Evolutionary conservation across 78 protist species (phyloP).

Genomic region (Tieghemostelium lacteum): DNA sequence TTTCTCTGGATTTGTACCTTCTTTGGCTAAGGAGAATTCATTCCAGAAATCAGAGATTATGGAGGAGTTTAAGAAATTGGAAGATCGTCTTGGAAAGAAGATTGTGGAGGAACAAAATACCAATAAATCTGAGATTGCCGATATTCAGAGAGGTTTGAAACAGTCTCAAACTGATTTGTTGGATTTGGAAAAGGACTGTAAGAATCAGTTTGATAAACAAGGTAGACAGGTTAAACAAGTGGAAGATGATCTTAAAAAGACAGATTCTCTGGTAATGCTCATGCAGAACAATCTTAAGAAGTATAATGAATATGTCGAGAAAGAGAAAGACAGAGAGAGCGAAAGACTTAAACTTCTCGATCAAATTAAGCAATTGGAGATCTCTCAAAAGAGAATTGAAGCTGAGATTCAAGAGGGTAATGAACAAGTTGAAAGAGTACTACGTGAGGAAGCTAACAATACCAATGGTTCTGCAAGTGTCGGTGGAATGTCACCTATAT

Average conservation of each 20-base stretch:
- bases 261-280: constrained; percentile 44
- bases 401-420: constrained; percentile 80
- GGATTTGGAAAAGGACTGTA: constrained; percentile 23
- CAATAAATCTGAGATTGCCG: neutral
- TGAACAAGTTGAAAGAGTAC: constrained; percentile 74
- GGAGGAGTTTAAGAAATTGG: constrained; percentile 64
- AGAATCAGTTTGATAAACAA: constrained; percentile 51
- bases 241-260: constrained; percentile 63
- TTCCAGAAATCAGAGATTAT: constrained; percentile 48
- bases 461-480: neutral
- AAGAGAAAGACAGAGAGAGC: constrained; percentile 42
- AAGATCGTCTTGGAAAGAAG: constrained; percentile 28
- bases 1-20: neutral
- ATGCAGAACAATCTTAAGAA: constrained; percentile 68
- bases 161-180: constrained; percentile 2
- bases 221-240: constrained; percentile 28
- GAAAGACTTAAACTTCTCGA: constrained; percentile 46
- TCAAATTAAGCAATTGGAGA: constrained; percentile 17
- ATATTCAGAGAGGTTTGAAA: constrained; percentile 1
- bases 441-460: constrained; percentile 64
- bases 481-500: neutral
- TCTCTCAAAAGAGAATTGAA: constrained; percentile 65
- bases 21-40: neutral
- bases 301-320: constrained; percentile 53
- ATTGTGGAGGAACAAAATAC: neutral